Evolutionary conservation across 495 filamentous ascomycete genomes (phyloP), one percentile per base, ranked within the genome.

Genomic region (Penicillium arizonense): DNA sequence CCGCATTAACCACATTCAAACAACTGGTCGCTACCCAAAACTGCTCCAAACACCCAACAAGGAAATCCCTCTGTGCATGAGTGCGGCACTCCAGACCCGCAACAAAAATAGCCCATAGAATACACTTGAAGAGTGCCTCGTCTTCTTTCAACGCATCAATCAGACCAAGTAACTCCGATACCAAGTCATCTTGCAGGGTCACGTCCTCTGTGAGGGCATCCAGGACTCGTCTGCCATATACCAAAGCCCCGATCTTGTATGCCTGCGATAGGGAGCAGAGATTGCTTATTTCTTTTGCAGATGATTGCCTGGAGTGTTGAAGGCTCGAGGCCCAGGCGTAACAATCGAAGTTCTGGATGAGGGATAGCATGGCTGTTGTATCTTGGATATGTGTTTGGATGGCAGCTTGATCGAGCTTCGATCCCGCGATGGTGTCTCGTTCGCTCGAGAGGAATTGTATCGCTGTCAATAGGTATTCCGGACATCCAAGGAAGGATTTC

Each of bases 21-120:
- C 73, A 76, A 5, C 48, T 67, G 0, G 73, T 74, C 14, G 59
- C 53, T 7, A 37, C 30, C 73, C 73, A 76, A 34, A 76, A 76
- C 20, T 47, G 56, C 40, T 74, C 70, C 16, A 73, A 40, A 13
- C 53, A 64, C 4, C 14, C 46, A 8, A 67, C 48, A 0, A 74
- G 40, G 35, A 71, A 68, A 8, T 62, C 50, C 34, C 67, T 41
- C 37, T 73, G 63, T 6, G 58, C 47, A 33, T 56, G 55, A 45
- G 37, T 37, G 14, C 54, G 57, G 50, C 68, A 73, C 43, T 83
- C 80, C 4, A 82, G 63, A 2, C 80, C 81, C 0, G 77, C 77
- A 34, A 85, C 65, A 39, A 82, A 82, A 1, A 82, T 78, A 0
- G 82, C 79, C 82, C 81, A 85, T 0, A 81, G 69, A 0, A 78